Evolutionary conservation across 1,284 basidiomycete species (phyloP).

Genomic region (Moniliella sp.): DNA sequence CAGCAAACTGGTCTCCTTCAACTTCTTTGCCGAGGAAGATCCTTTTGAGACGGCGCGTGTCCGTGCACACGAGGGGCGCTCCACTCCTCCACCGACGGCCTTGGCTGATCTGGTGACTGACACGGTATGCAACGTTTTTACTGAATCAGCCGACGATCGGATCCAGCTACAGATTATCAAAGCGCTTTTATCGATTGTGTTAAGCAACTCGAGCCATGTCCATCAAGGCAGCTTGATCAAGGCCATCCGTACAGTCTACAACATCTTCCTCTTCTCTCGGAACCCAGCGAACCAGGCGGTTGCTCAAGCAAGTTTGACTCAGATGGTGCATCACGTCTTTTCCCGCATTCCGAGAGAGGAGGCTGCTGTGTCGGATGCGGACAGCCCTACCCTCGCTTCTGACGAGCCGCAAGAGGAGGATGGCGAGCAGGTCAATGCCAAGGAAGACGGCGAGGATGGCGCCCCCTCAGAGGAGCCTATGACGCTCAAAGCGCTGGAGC

Average conservation of each 20-base stretch:
- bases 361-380: neutral
- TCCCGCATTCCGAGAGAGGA: slow-evolving; percentile 13
- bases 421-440: slow-evolving; percentile 1
- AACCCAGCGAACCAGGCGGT: slow-evolving; percentile 26
- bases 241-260: slow-evolving; percentile 37
- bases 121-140: slow-evolving; percentile 28
- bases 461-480: slow-evolving; percentile 9
- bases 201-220: slow-evolving; percentile 23
- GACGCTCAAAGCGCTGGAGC: slow-evolving; percentile 22
- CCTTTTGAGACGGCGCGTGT: slow-evolving; percentile 1
- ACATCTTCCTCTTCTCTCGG: slow-evolving; percentile 29
- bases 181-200: slow-evolving; percentile 26
- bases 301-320: slow-evolving; percentile 27
- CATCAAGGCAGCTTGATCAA: slow-evolving; percentile 29
- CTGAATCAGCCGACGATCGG: slow-evolving; percentile 24
- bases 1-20: slow-evolving; percentile 29
- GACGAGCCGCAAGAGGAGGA: neutral
- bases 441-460: slow-evolving; percentile 1
- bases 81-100: too few relatives aligned
- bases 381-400: neutral
- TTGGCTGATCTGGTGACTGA: slow-evolving; percentile 17
- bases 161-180: slow-evolving; percentile 29
- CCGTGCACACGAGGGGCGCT: too few relatives aligned
- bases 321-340: slow-evolving; percentile 32
- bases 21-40: slow-evolving; percentile 28